These are phyloP conservation scores for Candida anglica DNA, from an alignment of 805 yeast species.

Conservation along the genomic window DNA sequence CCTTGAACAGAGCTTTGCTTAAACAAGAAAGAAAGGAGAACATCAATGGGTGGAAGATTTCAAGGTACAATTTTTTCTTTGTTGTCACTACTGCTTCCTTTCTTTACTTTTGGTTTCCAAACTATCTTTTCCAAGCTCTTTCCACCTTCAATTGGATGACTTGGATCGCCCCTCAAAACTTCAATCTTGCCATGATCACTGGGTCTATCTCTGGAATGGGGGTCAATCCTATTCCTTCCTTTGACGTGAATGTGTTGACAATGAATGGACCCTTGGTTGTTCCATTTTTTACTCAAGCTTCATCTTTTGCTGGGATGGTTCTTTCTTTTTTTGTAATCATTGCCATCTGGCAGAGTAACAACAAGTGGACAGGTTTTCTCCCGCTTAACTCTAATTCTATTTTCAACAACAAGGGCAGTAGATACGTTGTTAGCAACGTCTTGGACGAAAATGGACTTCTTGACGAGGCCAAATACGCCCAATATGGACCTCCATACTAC, in stretches of 20 bases:
- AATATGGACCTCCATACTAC: constrained; percentile 26
- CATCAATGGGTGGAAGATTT: constrained; percentile 28
- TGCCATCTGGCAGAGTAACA: constrained; percentile 17
- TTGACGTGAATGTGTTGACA: constrained; percentile 47
- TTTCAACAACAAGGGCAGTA: constrained; percentile 46
- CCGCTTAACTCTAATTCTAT: constrained; percentile 41
- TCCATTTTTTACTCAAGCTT: constrained; percentile 34
- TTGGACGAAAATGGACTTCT: constrained; percentile 30
- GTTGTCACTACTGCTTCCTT: constrained; percentile 23
- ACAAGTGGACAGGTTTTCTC: constrained; percentile 20
- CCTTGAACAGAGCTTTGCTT: constrained; percentile 27
- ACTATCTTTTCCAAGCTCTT: constrained; percentile 38
- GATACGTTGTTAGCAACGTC: constrained; percentile 39
- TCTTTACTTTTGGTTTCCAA: constrained; percentile 43
- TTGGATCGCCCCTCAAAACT: constrained; percentile 53
- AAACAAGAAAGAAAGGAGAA: constrained; percentile 20
- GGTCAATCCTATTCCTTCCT: constrained; percentile 48
- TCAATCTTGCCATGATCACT: constrained; percentile 45
- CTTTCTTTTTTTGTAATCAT: constrained; percentile 15
- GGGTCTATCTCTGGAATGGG: constrained; percentile 48
- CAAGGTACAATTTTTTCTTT: constrained; percentile 22
- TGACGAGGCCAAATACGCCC: constrained; percentile 16
- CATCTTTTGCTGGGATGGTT: constrained; percentile 13
- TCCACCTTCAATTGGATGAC: constrained; percentile 52
- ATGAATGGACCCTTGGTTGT: constrained; percentile 25